Percentiles rank a stretch among this genome's conserved stretches.
Conservation (phyloP, 345 rosid species). For the Aquilaria sinensis region DNA sequence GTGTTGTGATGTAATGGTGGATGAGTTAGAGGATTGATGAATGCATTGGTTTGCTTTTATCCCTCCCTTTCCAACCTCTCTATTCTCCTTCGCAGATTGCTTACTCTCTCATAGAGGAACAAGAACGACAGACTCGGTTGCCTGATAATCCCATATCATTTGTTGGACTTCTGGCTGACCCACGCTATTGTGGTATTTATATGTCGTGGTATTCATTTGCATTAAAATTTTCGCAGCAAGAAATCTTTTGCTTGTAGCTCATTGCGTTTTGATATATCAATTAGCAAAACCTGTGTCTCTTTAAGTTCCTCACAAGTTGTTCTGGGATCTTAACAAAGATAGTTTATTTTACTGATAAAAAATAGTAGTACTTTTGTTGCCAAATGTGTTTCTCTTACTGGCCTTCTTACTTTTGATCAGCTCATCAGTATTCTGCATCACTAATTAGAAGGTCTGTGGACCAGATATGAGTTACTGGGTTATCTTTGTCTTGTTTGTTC, state of each 20-base stretch:
- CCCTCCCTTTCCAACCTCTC: background rate
- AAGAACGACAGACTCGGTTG: slow-evolving; percentile 62
- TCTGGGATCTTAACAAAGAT: too few species aligned
- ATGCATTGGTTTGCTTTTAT: background rate
- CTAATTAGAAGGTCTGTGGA: too few species aligned
- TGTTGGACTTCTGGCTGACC: slow-evolving; percentile 94
- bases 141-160: slow-evolving; percentile 83
- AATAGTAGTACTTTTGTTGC: too few species aligned
- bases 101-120: slow-evolving; percentile 80
- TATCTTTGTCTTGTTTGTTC: too few species aligned
- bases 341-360: too few species aligned
- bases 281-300: too few species aligned
- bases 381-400: too few species aligned
- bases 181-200: slow-evolving; percentile 89
- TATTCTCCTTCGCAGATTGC: slow-evolving; percentile 53
- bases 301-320: too few species aligned
- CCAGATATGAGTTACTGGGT: too few species aligned
- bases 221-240: slow-evolving; percentile 14
- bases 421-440: too few species aligned
- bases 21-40: background rate
- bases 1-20: slow-evolving; percentile 6
- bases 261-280: slow-evolving; percentile 1
- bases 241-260: slow-evolving; percentile 11
- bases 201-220: slow-evolving; percentile 28
- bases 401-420: too few species aligned